A percentile compares a stretch with the other conserved stretches of the same genome.
Conservation (phyloP, 1,284 basidiomycete genomes). For the Mycena sp. region DNA sequence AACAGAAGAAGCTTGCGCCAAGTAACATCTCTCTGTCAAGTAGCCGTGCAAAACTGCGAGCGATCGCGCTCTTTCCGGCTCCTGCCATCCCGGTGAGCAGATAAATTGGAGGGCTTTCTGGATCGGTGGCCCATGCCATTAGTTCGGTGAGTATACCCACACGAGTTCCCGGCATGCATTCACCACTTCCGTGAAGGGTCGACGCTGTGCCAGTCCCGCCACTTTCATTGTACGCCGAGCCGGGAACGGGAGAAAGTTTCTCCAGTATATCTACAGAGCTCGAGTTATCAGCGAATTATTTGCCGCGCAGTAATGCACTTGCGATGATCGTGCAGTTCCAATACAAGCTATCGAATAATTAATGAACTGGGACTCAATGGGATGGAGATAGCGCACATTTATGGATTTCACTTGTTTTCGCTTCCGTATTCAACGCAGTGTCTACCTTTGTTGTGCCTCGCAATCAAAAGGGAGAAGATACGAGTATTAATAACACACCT, state of each 20-base stretch:
- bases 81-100: slow-evolving; percentile 1
- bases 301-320: background rate
- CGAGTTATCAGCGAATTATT: background rate
- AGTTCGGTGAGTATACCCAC: background rate
- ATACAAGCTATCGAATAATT: background rate
- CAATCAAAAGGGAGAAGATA: background rate
- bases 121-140: slow-evolving; percentile 7
- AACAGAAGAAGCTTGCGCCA: slow-evolving; percentile 6
- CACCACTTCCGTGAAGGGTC: background rate
- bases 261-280: background rate
- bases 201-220: too few relatives aligned
- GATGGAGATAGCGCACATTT: background rate
- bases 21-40: background rate
- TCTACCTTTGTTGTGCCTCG: background rate
- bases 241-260: background rate
- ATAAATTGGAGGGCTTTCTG: background rate
- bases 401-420: background rate
- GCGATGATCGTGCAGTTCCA: background rate
- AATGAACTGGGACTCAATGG: background rate
- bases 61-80: background rate
- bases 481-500: background rate
- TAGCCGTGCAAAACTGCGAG: background rate
- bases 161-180: slow-evolving; percentile 1
- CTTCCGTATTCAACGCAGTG: background rate
- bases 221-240: background rate